These are phyloP conservation scores for Stachybotrys chartarum DNA, from an alignment of 2,329 filamentous ascomycete genomes.

Conservation along the genomic window DNA sequence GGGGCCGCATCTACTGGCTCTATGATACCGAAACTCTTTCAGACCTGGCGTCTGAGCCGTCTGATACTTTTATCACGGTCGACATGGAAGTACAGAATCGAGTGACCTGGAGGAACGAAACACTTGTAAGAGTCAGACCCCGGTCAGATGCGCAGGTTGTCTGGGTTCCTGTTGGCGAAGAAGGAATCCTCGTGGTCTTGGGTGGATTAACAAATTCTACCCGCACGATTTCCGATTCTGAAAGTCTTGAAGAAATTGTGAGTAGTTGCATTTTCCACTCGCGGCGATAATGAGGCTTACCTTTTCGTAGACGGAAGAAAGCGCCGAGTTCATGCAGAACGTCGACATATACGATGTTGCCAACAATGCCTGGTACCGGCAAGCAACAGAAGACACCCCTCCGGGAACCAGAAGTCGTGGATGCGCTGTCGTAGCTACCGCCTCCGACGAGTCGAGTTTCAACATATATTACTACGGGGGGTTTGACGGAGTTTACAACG, in stretches of 20 bases:
- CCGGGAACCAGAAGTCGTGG: constrained; percentile 53
- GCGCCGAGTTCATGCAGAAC: constrained; percentile 62
- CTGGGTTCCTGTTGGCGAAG: constrained; percentile 69
- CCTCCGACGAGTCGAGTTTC: constrained; percentile 64
- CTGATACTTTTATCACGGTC: constrained; percentile 52
- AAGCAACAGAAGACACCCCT: constrained; percentile 54
- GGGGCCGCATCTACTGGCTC: constrained; percentile 39
- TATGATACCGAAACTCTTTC: constrained; percentile 20
- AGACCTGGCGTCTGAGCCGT: constrained; percentile 34
- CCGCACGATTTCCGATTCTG: constrained; percentile 24
- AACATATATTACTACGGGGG: constrained; percentile 85
- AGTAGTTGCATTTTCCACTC: constrained; percentile 6
- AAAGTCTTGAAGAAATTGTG: constrained; percentile 24
- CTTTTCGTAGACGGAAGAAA: constrained; percentile 45
- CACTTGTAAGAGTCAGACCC: constrained; percentile 43
- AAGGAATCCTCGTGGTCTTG: constrained; percentile 71
- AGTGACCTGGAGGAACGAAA: constrained; percentile 50
- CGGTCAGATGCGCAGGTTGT: constrained; percentile 60
- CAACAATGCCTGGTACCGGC: constrained; percentile 58
- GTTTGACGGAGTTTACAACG: constrained; percentile 46
- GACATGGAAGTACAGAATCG: constrained; percentile 46
- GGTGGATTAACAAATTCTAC: constrained; percentile 63
- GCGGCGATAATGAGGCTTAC: not conserved
- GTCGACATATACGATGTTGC: constrained; percentile 76
- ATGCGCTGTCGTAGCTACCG: constrained; percentile 68